Evolutionary conservation across 2,329 filamentous ascomycete genomes (phyloP), one percentile per base, ranked within the genome.

Genomic region (Sporothrix brunneoviolacea): DNA sequence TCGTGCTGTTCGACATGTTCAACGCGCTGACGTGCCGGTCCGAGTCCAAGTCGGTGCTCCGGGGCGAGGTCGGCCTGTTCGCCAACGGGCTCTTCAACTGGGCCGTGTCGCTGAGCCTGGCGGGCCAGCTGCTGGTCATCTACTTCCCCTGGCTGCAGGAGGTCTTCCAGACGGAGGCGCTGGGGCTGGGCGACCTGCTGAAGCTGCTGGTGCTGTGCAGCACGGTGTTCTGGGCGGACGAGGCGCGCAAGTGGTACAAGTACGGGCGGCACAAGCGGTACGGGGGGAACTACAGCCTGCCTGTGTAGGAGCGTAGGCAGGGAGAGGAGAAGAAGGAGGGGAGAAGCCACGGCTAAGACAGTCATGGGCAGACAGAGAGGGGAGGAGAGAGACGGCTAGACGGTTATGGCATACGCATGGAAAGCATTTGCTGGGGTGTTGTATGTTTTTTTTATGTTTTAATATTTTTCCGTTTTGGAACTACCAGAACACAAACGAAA

Each of bases 1-100:
- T 98, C 64, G 93, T 98, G 40, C 80, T 98, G 48, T 98, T 97
- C 68, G 93, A 98, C 74, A 98, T 98, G 93, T 96, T 97, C 75
- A 97, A 98, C 68, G 93, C 93, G 2, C 75, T 98, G 19, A 85
- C 88, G 15, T 98, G 93, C 69, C 88, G 93, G 42, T 94, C 87
- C 8, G 91, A 95, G 64, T 83, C 80, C 55, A 97, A 97, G 67
- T 94, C 88, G 10, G 76, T 98, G 5, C 77, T 98, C 4, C 78
- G 85, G 22, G 91, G 93, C 36, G 91, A 98, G 64, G 76, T 95
- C 45, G 82, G 86, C 8, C 66, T 95, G 12, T 86, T 93, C 51
- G 82, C 84, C 8, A 98, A 98, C 65, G 85, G 83, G 54, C 86
- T 98, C 69, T 98, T 98, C 72, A 97, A 97, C 68, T 95, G 91